Base-by-base conservation (phyloP, 2,329 filamentous ascomycete genomes). In the Coniella vitis region DNA sequence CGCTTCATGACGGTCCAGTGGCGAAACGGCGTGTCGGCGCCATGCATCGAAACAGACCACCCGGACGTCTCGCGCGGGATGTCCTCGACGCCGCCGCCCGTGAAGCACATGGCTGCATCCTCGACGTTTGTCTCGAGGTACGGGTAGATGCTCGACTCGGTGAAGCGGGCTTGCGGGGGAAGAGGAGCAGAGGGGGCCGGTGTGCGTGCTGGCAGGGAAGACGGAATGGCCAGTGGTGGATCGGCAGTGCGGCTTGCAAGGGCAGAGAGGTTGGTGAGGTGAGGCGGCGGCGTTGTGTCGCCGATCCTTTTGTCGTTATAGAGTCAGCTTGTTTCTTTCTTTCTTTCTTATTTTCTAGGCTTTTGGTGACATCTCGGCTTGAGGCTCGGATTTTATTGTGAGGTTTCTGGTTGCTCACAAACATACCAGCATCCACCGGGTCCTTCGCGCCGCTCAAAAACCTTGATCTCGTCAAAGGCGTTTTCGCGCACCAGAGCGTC, bases 41-140 rank as follows among this genome's bases (percentile, higher is more conserved):
- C 81, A 52, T 85, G 77, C 21, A 72, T 58, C 20, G 64, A 54
- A 45, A 75, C 64, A 16, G 69, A 70, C 49, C 61, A 61, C 38
- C 69, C 57, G 13, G 68, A 70, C 21, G 65, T 60, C 38, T 68
- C 61, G 1, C 58, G 58, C 0, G 76, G 70, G 20, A 81, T 75
- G 0, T 67, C 65, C 49, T 81, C 76, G 47, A 74, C 69, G 8
- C 38, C 41, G 42, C 50, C 50, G 20, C 50, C 50, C 1, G 70
- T 75, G 60, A 78, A 86, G 14, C 73, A 69, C 83, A 86, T 86
- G 0, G 78, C 68, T 2, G 72, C 58, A 5, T 69, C 67, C 53
- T 78, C 73, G 38, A 86, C 75, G 54, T 86, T 86, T 3, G 80
- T 85, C 58, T 85, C 78, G 3, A 54, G 45, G 45, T 54, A 54